Percentiles rank a stretch among this genome's conserved stretches.
phyloP scores from a whole-genome alignment of 768 basidiomycete genomes.

The Lactarius tabidus region DNA sequence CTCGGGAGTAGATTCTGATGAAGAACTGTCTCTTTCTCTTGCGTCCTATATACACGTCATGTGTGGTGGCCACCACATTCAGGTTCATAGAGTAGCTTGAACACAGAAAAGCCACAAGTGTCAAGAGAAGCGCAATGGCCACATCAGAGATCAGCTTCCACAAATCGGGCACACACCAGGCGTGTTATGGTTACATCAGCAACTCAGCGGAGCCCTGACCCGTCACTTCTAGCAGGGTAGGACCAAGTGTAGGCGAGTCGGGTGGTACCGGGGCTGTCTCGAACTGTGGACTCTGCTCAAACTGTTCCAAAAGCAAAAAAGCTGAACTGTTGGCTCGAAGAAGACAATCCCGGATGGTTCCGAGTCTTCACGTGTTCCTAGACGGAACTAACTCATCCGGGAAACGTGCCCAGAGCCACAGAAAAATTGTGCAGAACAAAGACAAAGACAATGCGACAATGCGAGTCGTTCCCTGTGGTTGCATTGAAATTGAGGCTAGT shows the following conservation, averaged over 20 bases:
- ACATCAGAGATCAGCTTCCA: constrained; percentile 6
- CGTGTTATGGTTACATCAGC: constrained; percentile 7
- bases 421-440: neutral
- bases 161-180: constrained; percentile 5
- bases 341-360: neutral
- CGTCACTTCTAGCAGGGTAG: neutral
- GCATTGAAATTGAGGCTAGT: neutral
- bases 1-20: neutral
- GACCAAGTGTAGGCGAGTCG: neutral
- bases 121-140: constrained; percentile 10
- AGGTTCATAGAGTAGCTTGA: constrained; percentile 17
- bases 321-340: neutral
- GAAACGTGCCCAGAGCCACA: neutral
- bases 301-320: neutral
- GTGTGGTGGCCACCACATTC: constrained; percentile 21
- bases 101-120: constrained; percentile 21
- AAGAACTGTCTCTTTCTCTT: neutral
- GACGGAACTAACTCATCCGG: too few relatives aligned
- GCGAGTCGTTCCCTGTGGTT: neutral
- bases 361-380: neutral
- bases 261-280: neutral
- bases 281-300: neutral
- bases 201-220: constrained; percentile 1
- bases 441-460: too few relatives aligned
- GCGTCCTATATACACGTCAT: constrained; percentile 18